Evolutionary conservation across 306 rosid species (phyloP).

Genomic region (Casuarina equisetifolia): DNA sequence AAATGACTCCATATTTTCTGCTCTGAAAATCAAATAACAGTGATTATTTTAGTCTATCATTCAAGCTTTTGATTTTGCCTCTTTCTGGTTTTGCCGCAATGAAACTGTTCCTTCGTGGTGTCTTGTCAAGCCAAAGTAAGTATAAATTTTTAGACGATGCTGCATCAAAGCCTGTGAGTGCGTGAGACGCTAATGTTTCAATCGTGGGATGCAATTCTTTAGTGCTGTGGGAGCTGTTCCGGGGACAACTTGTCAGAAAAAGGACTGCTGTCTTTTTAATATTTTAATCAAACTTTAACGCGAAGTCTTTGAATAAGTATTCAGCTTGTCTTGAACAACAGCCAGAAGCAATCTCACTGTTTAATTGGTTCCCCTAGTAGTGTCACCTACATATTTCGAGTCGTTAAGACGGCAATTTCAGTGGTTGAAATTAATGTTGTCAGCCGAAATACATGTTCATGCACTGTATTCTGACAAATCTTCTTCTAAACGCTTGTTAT

Average conservation of each 20-base stretch:
- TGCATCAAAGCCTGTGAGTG: background rate
- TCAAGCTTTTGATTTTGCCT: too few species aligned
- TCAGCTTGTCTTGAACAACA: background rate
- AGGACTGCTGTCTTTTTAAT: slow-evolving; percentile 13
- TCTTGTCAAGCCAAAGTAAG: background rate
- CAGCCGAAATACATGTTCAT: slow-evolving; percentile 23
- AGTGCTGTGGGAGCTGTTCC: background rate
- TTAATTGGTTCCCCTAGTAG: slow-evolving; percentile 8
- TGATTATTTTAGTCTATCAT: too few species aligned
- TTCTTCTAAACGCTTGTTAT: too few species aligned
- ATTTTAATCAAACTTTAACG: slow-evolving; percentile 19
- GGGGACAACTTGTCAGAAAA: slow-evolving; percentile 32
- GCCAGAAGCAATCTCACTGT: slow-evolving; percentile 9
- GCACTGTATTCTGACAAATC: background rate
- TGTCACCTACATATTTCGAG: slow-evolving; percentile 28
- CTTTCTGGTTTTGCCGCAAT: background rate
- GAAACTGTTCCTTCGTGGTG: background rate
- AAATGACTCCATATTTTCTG: background rate
- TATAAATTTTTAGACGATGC: background rate
- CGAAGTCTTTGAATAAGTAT: slow-evolving; percentile 13
- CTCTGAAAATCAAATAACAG: too few species aligned
- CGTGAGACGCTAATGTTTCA: background rate
- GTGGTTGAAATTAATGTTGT: slow-evolving; percentile 36
- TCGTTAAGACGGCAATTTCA: slow-evolving; percentile 46
- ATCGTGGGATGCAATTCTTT: background rate